These are phyloP conservation scores for Hypoxylon intermedium DNA, from an alignment of 495 filamentous ascomycete genomes.

Conservation along the genomic window DNA sequence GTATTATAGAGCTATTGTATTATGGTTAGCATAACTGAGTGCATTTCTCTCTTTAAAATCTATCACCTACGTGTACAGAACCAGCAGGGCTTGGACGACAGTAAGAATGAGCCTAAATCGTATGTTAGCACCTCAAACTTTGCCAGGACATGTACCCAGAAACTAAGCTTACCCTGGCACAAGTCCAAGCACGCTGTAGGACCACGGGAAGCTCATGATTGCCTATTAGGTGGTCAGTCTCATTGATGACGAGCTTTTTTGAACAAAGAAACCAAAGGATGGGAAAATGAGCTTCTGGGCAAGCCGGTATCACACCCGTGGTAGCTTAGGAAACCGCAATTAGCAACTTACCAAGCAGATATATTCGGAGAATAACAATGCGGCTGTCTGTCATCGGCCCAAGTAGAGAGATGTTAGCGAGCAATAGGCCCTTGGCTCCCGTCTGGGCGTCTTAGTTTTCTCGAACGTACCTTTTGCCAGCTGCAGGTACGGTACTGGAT, in stretches of 20 bases:
- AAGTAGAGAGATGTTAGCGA: conserved; percentile 12
- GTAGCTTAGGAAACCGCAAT: too few relatives aligned
- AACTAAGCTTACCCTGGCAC: conserved; percentile 69
- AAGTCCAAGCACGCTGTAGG: conserved; percentile 82
- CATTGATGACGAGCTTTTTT: background rate
- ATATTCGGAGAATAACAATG: conserved; percentile 87
- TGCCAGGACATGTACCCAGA: conserved; percentile 5
- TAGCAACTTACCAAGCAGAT: conserved; percentile 69
- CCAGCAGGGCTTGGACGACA: conserved; percentile 72
- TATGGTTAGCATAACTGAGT: background rate
- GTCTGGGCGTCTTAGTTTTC: conserved; percentile 1
- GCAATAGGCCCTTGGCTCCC: conserved; percentile 14
- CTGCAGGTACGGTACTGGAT: conserved; percentile 91
- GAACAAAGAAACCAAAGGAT: background rate
- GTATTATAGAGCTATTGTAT: conserved; percentile 63
- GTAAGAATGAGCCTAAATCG: conserved; percentile 71
- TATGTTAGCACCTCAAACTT: conserved; percentile 18
- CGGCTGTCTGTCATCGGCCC: conserved; percentile 78
- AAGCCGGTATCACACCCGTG: too few relatives aligned
- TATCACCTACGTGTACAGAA: conserved; percentile 71
- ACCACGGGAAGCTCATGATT: conserved; percentile 94
- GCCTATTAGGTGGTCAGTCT: conserved; percentile 53
- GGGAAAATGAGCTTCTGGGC: too few relatives aligned
- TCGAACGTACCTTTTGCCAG: conserved; percentile 76
- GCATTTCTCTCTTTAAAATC: too few relatives aligned